These are phyloP conservation scores for Lophiotrema nucula DNA, from an alignment of 495 filamentous ascomycete species.

Conservation along the genomic window DNA sequence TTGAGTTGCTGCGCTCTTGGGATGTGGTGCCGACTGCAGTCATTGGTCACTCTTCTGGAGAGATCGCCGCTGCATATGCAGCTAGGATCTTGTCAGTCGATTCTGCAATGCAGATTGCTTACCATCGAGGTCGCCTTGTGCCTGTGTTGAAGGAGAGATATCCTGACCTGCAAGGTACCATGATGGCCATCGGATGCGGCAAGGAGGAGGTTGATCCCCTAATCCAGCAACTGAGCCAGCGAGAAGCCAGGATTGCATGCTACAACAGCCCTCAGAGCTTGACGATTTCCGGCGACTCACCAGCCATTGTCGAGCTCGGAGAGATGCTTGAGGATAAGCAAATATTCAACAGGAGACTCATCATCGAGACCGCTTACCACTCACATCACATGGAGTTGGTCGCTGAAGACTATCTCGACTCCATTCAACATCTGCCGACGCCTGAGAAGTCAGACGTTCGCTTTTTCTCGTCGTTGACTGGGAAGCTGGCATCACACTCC, in stretches of 20 bases:
- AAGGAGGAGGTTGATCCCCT: background rate
- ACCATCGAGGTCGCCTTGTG: constrained; percentile 38
- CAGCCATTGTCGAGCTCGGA: constrained; percentile 42
- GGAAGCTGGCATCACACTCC: constrained; percentile 13
- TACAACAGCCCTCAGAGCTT: constrained; percentile 40
- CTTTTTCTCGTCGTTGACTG: constrained; percentile 48
- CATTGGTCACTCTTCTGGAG: constrained; percentile 61
- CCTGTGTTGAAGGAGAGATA: constrained; percentile 1
- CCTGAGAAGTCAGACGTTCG: constrained; percentile 10
- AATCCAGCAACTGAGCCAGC: background rate
- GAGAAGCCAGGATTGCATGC: constrained; percentile 27
- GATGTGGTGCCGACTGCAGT: constrained; percentile 42
- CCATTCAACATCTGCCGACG: constrained; percentile 5
- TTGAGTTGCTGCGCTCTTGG: constrained; percentile 31
- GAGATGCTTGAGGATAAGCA: constrained; percentile 32
- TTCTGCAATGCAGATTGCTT: constrained; percentile 46
- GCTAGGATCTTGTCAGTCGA: constrained; percentile 47
- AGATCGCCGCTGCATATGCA: constrained; percentile 64
- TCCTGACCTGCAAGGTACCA: constrained; percentile 14
- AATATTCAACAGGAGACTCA: constrained; percentile 47
- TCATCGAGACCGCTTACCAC: constrained; percentile 58
- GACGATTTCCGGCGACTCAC: constrained; percentile 42
- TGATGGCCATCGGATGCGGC: constrained; percentile 31
- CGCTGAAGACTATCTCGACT: constrained; percentile 46
- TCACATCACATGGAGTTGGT: constrained; percentile 57